These are phyloP conservation scores for Arachis stenosperma DNA, from an alignment of 306 rosid genomes.

Conservation along the genomic window DNA sequence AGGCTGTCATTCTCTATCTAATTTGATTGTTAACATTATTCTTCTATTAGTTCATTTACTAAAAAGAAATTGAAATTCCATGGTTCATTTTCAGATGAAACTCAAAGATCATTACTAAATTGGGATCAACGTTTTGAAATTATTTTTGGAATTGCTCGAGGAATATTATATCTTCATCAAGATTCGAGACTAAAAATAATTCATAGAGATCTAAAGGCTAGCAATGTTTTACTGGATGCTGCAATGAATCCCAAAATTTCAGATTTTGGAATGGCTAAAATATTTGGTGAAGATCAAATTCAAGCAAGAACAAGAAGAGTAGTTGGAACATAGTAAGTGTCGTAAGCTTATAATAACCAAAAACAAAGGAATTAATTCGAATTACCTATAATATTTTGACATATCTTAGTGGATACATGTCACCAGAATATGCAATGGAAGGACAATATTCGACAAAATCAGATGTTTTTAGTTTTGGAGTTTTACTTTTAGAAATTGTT, in stretches of 20 bases:
- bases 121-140: conserved; percentile 41
- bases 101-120: conserved; percentile 28
- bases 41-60: background rate
- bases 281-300: conserved; percentile 42
- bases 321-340: conserved; percentile 57
- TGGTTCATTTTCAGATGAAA: conserved; percentile 5
- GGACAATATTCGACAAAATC: conserved; percentile 51
- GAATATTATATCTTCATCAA: conserved; percentile 50
- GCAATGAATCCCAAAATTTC: conserved; percentile 50
- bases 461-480: conserved; percentile 53
- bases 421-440: conserved; percentile 55
- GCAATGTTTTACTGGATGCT: conserved; percentile 48
- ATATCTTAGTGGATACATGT: conserved; percentile 45
- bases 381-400: background rate
- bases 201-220: conserved; percentile 51
- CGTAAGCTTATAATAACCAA: background rate
- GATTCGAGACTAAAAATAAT: conserved; percentile 51
- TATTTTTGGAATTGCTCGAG: conserved; percentile 44
- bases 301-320: conserved; percentile 41
- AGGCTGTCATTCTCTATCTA: background rate
- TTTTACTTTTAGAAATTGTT: conserved; percentile 45
- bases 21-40: background rate
- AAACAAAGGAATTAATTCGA: background rate
- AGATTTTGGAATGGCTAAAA: conserved; percentile 54
- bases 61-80: background rate